phyloP scores from a whole-genome alignment of 371 early-diverging fungal genomes.

The Mortierella sp. region DNA sequence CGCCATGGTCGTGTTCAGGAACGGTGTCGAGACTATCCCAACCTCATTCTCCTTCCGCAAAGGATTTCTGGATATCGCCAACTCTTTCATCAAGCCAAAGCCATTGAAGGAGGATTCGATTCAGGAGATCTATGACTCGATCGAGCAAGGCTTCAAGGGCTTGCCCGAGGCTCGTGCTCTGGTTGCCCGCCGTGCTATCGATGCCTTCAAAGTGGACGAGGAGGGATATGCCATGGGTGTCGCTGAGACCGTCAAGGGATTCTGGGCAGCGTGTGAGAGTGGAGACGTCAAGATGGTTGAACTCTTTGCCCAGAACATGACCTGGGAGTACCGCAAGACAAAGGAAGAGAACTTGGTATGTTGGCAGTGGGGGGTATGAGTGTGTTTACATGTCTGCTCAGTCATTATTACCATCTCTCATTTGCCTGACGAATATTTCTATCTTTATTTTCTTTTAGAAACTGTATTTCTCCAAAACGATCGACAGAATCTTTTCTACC shows the following conservation, averaged over 20 bases:
- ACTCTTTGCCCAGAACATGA: constrained; percentile 73
- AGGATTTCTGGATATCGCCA: constrained; percentile 78
- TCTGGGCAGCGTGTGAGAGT: constrained; percentile 41
- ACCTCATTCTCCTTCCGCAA: constrained; percentile 81
- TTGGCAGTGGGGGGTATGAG: background rate
- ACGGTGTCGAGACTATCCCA: constrained; percentile 88
- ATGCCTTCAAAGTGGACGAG: constrained; percentile 55
- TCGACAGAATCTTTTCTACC: constrained; percentile 61
- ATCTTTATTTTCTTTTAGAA: constrained; percentile 50
- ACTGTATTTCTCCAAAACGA: constrained; percentile 65
- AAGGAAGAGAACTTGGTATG: constrained; percentile 71
- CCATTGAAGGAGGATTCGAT: constrained; percentile 58
- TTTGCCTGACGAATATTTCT: background rate
- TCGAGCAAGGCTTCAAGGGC: constrained; percentile 70
- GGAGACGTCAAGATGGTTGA: constrained; percentile 68
- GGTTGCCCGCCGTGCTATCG: constrained; percentile 69
- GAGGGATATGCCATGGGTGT: constrained; percentile 56
- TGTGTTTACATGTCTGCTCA: background rate
- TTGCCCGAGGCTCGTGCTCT: constrained; percentile 72
- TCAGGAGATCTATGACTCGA: constrained; percentile 64
- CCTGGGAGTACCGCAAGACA: constrained; percentile 60
- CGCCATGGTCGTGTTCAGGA: constrained; percentile 83
- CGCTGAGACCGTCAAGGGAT: constrained; percentile 40
- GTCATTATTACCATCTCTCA: too few species aligned
- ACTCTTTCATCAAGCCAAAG: constrained; percentile 70